Percentiles rank a stretch among this genome's conserved stretches.
phyloP scores from a whole-genome alignment of 352 stramenopile species.

The Phytophthora sp. region DNA sequence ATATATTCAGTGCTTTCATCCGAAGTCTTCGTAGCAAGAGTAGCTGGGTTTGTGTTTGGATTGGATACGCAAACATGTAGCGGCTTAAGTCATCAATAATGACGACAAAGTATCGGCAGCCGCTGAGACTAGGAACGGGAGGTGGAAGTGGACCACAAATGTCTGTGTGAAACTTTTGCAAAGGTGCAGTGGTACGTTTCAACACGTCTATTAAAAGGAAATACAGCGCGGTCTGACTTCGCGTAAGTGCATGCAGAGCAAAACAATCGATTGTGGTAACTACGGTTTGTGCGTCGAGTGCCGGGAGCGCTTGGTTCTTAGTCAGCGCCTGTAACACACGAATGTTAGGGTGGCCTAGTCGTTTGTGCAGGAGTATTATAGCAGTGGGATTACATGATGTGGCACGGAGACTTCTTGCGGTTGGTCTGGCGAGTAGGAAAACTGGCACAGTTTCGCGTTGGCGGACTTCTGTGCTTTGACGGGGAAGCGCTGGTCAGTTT shows the following conservation, averaged over 20 bases:
- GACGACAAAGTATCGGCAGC: slow-evolving; percentile 12
- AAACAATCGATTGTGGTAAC: background rate
- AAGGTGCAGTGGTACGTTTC: background rate
- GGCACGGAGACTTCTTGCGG: no score
- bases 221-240: background rate
- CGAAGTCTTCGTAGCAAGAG: no score
- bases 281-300: background rate
- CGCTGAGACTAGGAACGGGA: slow-evolving; percentile 12
- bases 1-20: no score
- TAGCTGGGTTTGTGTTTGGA: no score
- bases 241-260: slow-evolving; percentile 1
- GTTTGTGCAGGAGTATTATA: slow-evolving; percentile 10
- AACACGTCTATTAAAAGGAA: background rate
- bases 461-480: background rate
- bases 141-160: slow-evolving; percentile 14
- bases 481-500: background rate
- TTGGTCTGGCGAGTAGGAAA: background rate
- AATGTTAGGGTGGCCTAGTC: slow-evolving; percentile 14
- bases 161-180: slow-evolving; percentile 17
- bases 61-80: background rate
- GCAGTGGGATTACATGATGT: no score
- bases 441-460: background rate
- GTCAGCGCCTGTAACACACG: background rate
- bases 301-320: background rate
- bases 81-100: slow-evolving; percentile 7